Evolutionary conservation across 2,329 filamentous ascomycete species (phyloP).

Genomic region (Thielaviopsis ethacetica): DNA sequence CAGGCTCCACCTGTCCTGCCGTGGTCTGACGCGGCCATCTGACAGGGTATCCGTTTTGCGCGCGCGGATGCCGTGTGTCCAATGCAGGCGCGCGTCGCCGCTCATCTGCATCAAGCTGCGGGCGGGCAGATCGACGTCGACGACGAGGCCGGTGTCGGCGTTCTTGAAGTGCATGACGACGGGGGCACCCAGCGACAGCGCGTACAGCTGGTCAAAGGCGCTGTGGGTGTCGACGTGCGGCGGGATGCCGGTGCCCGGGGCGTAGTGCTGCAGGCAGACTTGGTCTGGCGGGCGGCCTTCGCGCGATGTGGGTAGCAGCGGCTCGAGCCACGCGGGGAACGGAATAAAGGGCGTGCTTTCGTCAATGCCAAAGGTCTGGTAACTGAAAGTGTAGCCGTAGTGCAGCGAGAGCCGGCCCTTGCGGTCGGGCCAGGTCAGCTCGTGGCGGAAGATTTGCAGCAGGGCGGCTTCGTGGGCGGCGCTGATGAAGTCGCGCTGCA

Average conservation of each 20-base stretch:
- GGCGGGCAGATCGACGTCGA: slow-evolving; percentile 29
- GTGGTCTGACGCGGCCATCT: slow-evolving; percentile 27
- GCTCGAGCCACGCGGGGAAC: slow-evolving; percentile 34
- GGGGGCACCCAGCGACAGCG: slow-evolving; percentile 25
- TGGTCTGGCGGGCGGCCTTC: slow-evolving; percentile 34
- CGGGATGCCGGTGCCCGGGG: slow-evolving; percentile 41
- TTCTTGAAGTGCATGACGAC: slow-evolving; percentile 29
- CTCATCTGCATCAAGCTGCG: slow-evolving; percentile 35
- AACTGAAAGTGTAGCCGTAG: slow-evolving; percentile 41
- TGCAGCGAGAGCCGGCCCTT: slow-evolving; percentile 29
- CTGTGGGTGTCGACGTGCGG: slow-evolving; percentile 44
- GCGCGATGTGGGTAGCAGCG: slow-evolving; percentile 26
- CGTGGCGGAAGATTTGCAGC: slow-evolving; percentile 26
- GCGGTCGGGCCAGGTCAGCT: slow-evolving; percentile 30
- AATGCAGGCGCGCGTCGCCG: slow-evolving; percentile 33
- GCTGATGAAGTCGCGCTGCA: slow-evolving; percentile 31
- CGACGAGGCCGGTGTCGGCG: slow-evolving; percentile 15
- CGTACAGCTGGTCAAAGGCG: slow-evolving; percentile 28
- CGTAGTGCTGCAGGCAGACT: slow-evolving; percentile 44
- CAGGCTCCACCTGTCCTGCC: slow-evolving; percentile 34
- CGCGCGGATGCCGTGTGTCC: slow-evolving; percentile 38
- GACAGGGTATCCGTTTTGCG: slow-evolving; percentile 32
- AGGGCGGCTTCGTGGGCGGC: slow-evolving; percentile 28
- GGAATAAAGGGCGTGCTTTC: slow-evolving; percentile 29
- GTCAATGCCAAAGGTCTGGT: slow-evolving; percentile 40